These are phyloP conservation scores for Cordia subcordata DNA, from an alignment of 257 asterid species.

Conservation along the genomic window DNA sequence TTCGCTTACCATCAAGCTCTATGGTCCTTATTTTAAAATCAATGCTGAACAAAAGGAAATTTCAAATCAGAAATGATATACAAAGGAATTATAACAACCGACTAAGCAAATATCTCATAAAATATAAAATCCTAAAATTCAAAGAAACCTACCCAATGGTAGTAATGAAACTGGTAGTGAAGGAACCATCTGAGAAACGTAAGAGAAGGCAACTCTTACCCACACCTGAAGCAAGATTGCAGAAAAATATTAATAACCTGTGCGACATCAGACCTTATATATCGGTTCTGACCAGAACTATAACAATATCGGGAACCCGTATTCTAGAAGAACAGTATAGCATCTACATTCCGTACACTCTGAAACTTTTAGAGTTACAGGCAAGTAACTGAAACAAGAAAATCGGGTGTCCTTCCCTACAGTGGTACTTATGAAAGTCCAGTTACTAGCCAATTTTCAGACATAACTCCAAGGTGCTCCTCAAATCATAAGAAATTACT, in stretches of 20 bases:
- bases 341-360: too few relatives aligned
- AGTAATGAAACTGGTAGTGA: slow-evolving; percentile 97
- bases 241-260: background rate
- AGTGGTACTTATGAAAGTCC: too few relatives aligned
- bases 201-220: slow-evolving; percentile 99
- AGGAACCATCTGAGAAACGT: slow-evolving; percentile 97
- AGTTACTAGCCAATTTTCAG: too few relatives aligned
- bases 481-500: too few relatives aligned
- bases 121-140: background rate
- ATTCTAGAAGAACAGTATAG: too few relatives aligned
- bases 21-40: slow-evolving; percentile 41
- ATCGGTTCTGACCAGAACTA: background rate
- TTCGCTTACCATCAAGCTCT: slow-evolving; percentile 35
- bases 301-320: too few relatives aligned
- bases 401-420: too few relatives aligned
- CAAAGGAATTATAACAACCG: background rate
- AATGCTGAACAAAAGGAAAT: slow-evolving; percentile 19
- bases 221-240: slow-evolving; percentile 25
- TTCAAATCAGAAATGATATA: slow-evolving; percentile 3
- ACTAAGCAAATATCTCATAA: background rate
- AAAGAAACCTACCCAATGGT: slow-evolving; percentile 29
- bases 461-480: too few relatives aligned
- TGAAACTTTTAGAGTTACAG: too few relatives aligned
- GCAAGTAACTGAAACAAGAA: too few relatives aligned
- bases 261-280: background rate